Base-by-base conservation (phyloP, 768 basidiomycete species). In the Cubamyces sp. region DNA sequence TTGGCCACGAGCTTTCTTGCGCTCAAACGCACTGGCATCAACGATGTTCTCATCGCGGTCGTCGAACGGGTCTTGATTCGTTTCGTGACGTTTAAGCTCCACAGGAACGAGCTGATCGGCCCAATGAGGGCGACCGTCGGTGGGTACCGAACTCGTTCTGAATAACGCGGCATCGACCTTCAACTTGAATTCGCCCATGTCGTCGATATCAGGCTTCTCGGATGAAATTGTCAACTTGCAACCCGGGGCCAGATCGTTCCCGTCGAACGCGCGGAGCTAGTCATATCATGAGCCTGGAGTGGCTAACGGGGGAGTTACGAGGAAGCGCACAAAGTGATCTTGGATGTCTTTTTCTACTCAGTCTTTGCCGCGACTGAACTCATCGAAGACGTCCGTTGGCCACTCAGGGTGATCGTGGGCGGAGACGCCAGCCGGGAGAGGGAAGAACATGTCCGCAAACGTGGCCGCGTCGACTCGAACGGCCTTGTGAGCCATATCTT, bases 111-210 rank as follows among this genome's bases (percentile, higher is more conserved):
- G 5, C 37, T 62, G 61, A 26, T 62, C 61, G 1, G 30, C 18
- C 61, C 61, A 62, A 21, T 61, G 60, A 0, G 60, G 60, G 21
- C 40, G 25, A 1, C 53, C 47, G 42, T 61, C 60, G n/a, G 3
- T 42, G 5, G 60, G 60, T 1, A 43, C n/a, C 19, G 14, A 9
- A 1, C 43, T 11, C 1, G 40, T 25, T 5, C 30, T 39, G 28
- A 42, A 61, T n/a, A 61, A 51, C 4, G 60, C 60, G 2, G 48
- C 54, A 19, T 61, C 54, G 28, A 61, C 30, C 54, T 56, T 61
- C 30, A n/a, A n/a, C n/a, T n/a, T 49, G 54, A 11, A n/a, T n/a
- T 21, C 9, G 12, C 16, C 14, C 14, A 25, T 7, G 37, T 49
- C 41, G 12, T 37, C 40, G 0, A 28, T 26, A 21, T 55, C 48